phyloP scores from a whole-genome alignment of 2,329 filamentous ascomycete species.

The Coniochaeta ligniaria region DNA sequence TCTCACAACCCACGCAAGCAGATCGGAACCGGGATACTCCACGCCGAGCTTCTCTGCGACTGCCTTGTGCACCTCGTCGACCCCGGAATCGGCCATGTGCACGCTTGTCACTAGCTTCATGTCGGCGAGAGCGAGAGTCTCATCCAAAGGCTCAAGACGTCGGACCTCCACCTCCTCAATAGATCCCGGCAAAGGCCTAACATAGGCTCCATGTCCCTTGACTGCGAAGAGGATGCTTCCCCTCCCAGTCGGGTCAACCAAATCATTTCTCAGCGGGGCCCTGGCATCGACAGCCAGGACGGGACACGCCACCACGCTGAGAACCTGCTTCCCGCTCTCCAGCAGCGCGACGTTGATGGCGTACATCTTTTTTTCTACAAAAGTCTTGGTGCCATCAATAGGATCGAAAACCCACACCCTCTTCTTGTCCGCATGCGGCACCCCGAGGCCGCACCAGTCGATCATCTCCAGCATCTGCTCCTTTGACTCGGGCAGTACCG shows the following conservation, averaged over 20 bases:
- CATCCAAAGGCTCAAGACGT: slow-evolving; percentile 23
- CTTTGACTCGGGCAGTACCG: slow-evolving; percentile 23
- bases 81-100: slow-evolving; percentile 37
- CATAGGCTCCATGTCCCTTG: slow-evolving; percentile 38
- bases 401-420: slow-evolving; percentile 53
- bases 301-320: slow-evolving; percentile 42
- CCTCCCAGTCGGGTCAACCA: slow-evolving; percentile 31
- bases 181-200: slow-evolving; percentile 28
- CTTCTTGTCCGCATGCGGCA: slow-evolving; percentile 23
- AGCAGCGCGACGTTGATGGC: slow-evolving; percentile 50
- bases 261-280: slow-evolving; percentile 32
- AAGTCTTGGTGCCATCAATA: slow-evolving; percentile 54
- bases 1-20: slow-evolving; percentile 50
- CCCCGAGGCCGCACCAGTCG: slow-evolving; percentile 39
- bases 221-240: slow-evolving; percentile 47
- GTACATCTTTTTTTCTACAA: slow-evolving; percentile 45
- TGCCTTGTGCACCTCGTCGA: slow-evolving; percentile 37
- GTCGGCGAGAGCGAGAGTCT: slow-evolving; percentile 12
- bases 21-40: slow-evolving; percentile 38
- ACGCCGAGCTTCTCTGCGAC: slow-evolving; percentile 34
- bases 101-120: slow-evolving; percentile 41
- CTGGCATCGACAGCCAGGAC: slow-evolving; percentile 27
- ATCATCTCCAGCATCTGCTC: slow-evolving; percentile 45
- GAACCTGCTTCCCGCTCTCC: slow-evolving; percentile 38
- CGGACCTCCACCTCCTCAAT: slow-evolving; percentile 15